These are phyloP conservation scores for Physcia stellaris DNA, from an alignment of 495 filamentous ascomycete species.

Conservation along the genomic window DNA sequence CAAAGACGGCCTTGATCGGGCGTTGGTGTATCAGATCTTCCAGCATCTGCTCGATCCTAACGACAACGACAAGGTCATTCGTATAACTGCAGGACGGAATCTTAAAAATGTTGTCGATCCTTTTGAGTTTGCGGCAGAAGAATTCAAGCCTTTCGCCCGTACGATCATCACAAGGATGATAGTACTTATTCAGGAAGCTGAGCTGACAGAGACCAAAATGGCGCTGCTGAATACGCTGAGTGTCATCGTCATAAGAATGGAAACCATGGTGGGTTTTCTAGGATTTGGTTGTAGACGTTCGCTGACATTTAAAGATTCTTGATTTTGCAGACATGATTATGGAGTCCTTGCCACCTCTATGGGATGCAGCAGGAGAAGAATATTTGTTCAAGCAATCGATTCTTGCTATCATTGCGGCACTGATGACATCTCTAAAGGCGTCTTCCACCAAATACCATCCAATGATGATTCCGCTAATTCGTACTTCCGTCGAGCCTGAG, in stretches of 20 bases:
- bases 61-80: conserved; percentile 88
- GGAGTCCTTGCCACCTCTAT: conserved; percentile 63
- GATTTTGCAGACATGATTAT: conserved; percentile 73
- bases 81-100: conserved; percentile 77
- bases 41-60: conserved; percentile 67
- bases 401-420: conserved; percentile 62
- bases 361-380: conserved; percentile 68
- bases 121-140: conserved; percentile 58
- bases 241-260: conserved; percentile 65
- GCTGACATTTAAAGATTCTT: too few relatives aligned
- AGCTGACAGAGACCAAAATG: conserved; percentile 73
- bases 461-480: conserved; percentile 65
- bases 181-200: conserved; percentile 64
- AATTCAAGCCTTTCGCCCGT: conserved; percentile 61
- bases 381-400: conserved; percentile 87
- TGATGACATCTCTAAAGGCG: conserved; percentile 66
- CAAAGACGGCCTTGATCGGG: conserved; percentile 45
- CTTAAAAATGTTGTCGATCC: conserved; percentile 67
- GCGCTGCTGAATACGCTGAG: conserved; percentile 73
- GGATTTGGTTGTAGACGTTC: too few relatives aligned
- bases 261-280: conserved; percentile 42
- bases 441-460: conserved; percentile 58
- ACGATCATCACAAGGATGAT: conserved; percentile 56
- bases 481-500: conserved; percentile 61
- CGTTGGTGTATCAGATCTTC: conserved; percentile 79